Evolutionary conservation across 345 rosid genomes (phyloP), one percentile per base, ranked within the genome.

Genomic region (Toxicodendron radicans): DNA sequence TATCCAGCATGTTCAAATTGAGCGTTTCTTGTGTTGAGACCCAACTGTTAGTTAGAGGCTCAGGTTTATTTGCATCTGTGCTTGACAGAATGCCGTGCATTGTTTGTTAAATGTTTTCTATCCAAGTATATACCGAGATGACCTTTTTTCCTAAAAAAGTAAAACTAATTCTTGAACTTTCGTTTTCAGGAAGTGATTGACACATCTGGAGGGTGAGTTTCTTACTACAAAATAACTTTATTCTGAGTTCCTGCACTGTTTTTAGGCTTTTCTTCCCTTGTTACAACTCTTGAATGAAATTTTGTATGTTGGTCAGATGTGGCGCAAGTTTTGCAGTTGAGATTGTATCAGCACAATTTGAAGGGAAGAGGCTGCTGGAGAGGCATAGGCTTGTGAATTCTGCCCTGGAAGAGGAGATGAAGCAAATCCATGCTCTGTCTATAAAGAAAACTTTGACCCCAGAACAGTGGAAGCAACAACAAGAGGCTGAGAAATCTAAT

Each of bases 191-290:
- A 90, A 80, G 97, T 94, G 45, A 73, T 78, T 5, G 98, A 94
- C 74, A 94, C 95, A 56, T 92, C 97, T 73, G 95, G 98, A 79
- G 98, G 98, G 98, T 92, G 75, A 82, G 85, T 80, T 72, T 41
- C 66, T 60, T 73, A 23, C 4, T 58, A n/a, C 51, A 9, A 1
- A 41, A 49, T 46, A 57, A 51, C 23, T 60, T 32, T 69, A 27
- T 20, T 60, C 58, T 21, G 51, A 38, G 24, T 54, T 60, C 57
- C 8, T 49, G 43, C 56, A 32, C n/a, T 16, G 67, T 43, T 14
- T 41, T 60, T 1, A 24, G 23, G 13, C 56, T 43, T 30, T 43
- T 51, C 21, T 7, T 21, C 53, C 3, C 11, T 20, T 33, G 38
- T 61, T 51, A 35, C 21, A 14, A 35, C 1, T 48, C n/a, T 20